phyloP scores from a whole-genome alignment of 129 eudicot species.

The Helianthus tuberosus region DNA sequence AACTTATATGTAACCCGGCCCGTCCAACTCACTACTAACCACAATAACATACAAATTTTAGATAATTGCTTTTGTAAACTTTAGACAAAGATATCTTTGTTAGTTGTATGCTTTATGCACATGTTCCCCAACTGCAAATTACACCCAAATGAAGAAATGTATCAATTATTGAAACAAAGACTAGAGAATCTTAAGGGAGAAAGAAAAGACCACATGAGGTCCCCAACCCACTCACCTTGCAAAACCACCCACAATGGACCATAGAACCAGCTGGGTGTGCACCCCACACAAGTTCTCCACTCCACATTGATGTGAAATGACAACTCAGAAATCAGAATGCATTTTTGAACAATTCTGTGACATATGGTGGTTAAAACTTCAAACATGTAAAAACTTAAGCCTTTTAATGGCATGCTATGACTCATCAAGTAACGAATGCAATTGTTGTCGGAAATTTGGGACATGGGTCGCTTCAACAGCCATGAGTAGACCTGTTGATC shows the following conservation, averaged over 20 bases:
- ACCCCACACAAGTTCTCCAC: background rate
- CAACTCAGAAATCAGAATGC: background rate
- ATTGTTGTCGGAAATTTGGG: conserved; percentile 23
- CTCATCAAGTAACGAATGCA: conserved; percentile 33
- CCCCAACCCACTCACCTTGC: conserved; percentile 22
- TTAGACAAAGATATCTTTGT: conserved; percentile 12
- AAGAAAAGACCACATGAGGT: conserved; percentile 1
- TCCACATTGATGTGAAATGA: background rate
- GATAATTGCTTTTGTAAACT: background rate
- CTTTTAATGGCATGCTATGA: background rate
- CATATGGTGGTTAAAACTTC: background rate
- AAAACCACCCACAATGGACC: conserved; percentile 25
- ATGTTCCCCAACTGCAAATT: conserved; percentile 33
- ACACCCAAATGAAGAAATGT: conserved; percentile 16
- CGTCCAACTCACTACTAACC: background rate
- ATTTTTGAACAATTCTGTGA: background rate
- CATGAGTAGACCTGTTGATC: conserved; percentile 38
- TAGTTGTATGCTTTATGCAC: conserved; percentile 25
- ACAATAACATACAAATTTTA: background rate
- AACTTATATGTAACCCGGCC: no score
- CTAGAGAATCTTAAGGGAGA: conserved; percentile 17
- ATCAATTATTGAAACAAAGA: conserved; percentile 31
- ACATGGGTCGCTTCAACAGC: conserved; percentile 31
- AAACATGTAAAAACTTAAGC: background rate
- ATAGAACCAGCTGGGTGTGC: conserved; percentile 17